Conservation (phyloP, 495 filamentous ascomycete genomes). For the Sporormia fimetaria region DNA sequence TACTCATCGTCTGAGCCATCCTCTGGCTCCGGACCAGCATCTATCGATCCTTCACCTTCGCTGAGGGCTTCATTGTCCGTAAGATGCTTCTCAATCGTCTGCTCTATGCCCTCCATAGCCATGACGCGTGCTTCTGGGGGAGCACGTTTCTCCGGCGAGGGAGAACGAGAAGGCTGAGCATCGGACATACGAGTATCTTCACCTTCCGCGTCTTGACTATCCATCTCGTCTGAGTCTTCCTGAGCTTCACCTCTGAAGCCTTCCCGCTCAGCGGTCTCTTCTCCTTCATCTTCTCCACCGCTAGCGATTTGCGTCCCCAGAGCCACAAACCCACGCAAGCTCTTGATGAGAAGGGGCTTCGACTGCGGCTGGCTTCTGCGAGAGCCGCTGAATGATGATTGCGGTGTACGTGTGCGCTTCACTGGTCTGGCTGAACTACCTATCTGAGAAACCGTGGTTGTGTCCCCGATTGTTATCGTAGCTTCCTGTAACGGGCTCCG, state of each 20-base stretch:
- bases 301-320: conserved; percentile 43
- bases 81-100: background rate
- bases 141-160: conserved; percentile 3
- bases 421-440: conserved; percentile 36
- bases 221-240: too few relatives aligned
- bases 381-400: conserved; percentile 20
- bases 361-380: conserved; percentile 22
- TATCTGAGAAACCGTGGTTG: conserved; percentile 54
- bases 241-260: too few relatives aligned
- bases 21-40: conserved; percentile 5
- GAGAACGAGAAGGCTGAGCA: background rate
- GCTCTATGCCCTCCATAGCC: background rate
- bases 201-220: conserved; percentile 1
- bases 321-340: conserved; percentile 64
- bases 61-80: background rate
- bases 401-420: conserved; percentile 33
- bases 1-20: conserved; percentile 37
- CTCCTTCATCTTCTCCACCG: conserved; percentile 16
- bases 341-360: conserved; percentile 49
- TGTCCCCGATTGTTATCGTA: conserved; percentile 79
- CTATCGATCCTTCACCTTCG: conserved; percentile 1
- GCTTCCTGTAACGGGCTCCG: conserved; percentile 59
- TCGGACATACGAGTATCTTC: conserved; percentile 11
- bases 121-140: too few relatives aligned
- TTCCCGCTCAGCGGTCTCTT: too few relatives aligned